phyloP scores from a whole-genome alignment of 345 rosid genomes.

The Limnanthes douglasii region DNA sequence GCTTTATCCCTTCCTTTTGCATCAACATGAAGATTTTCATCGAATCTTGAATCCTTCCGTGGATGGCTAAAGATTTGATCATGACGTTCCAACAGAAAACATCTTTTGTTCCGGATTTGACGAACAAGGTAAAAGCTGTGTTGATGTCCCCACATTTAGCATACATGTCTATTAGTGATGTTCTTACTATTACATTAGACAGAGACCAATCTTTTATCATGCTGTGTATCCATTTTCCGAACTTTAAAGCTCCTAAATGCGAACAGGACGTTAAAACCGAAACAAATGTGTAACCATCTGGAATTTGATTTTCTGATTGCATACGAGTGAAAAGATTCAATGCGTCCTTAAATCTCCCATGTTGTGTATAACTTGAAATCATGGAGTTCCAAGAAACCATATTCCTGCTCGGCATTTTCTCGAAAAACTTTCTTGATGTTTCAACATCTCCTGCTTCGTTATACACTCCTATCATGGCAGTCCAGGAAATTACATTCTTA shows the following conservation, averaged over 20 bases:
- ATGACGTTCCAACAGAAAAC: constrained; percentile 21
- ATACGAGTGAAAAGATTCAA: constrained; percentile 12
- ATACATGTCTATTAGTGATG: constrained; percentile 17
- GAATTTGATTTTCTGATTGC: constrained; percentile 11
- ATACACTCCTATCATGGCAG: constrained; percentile 11
- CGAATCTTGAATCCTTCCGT: constrained; percentile 18
- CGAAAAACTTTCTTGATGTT: constrained; percentile 8
- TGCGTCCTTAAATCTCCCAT: constrained; percentile 7
- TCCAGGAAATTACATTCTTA: constrained; percentile 21
- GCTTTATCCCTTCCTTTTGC: constrained; percentile 11
- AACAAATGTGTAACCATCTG: constrained; percentile 12
- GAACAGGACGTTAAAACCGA: constrained; percentile 16
- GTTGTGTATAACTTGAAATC: constrained; percentile 8
- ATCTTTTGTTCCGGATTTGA: constrained; percentile 14
- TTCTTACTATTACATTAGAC: constrained; percentile 10
- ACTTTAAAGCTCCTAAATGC: constrained; percentile 8
- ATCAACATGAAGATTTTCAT: constrained; percentile 11
- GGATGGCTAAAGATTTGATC: constrained; percentile 17
- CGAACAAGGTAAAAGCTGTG: constrained; percentile 9
- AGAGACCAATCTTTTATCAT: constrained; percentile 1
- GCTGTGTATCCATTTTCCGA: constrained; percentile 9
- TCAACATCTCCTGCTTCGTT: constrained; percentile 10
- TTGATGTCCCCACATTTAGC: constrained; percentile 12
- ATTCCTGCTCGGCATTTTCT: constrained; percentile 12
- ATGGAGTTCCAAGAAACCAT: constrained; percentile 18